Percentiles rank a stretch among this genome's conserved stretches.
phyloP scores from a whole-genome alignment of 352 stramenopile species.

The Globisporangium okanoganense region DNA sequence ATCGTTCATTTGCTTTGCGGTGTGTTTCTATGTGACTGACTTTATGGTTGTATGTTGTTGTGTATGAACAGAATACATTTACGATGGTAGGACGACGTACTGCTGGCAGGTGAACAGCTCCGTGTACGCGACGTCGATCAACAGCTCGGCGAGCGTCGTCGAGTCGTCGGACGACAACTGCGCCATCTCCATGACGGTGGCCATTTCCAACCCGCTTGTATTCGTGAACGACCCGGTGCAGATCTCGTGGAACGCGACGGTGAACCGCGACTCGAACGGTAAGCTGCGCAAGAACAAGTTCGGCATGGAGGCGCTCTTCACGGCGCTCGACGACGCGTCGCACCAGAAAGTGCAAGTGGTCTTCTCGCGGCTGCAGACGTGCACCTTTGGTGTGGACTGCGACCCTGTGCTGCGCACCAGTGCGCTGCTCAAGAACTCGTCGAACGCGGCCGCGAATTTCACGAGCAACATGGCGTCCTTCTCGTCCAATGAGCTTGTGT shows the following conservation, averaged over 20 bases:
- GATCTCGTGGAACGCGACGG: conserved; percentile 62
- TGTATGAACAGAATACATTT: conserved; percentile 14
- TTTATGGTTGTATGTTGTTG: too few species aligned
- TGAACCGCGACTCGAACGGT: conserved; percentile 30
- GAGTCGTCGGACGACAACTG: conserved; percentile 43
- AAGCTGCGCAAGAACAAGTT: conserved; percentile 44
- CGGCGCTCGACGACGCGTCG: conserved; percentile 47
- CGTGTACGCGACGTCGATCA: conserved; percentile 48
- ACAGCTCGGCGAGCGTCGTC: conserved; percentile 31
- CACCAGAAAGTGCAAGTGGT: conserved; percentile 50
- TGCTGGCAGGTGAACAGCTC: conserved; percentile 57
- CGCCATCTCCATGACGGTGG: conserved; percentile 43
- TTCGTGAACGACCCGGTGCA: conserved; percentile 56
- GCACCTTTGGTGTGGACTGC: conserved; percentile 37
- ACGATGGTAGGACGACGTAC: conserved; percentile 50
- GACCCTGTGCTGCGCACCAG: conserved; percentile 45
- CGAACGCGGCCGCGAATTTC: conserved; percentile 56
- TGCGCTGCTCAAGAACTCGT: conserved; percentile 40
- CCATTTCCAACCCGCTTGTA: conserved; percentile 34
- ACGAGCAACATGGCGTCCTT: conserved; percentile 40
- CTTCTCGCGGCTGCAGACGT: conserved; percentile 53
- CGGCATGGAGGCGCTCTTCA: conserved; percentile 33
- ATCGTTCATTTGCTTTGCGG: background rate
- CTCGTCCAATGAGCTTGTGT: conserved; percentile 50
- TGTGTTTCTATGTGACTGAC: background rate